Conservation (phyloP, 805 yeast species). For the Candida insectorum region DNA sequence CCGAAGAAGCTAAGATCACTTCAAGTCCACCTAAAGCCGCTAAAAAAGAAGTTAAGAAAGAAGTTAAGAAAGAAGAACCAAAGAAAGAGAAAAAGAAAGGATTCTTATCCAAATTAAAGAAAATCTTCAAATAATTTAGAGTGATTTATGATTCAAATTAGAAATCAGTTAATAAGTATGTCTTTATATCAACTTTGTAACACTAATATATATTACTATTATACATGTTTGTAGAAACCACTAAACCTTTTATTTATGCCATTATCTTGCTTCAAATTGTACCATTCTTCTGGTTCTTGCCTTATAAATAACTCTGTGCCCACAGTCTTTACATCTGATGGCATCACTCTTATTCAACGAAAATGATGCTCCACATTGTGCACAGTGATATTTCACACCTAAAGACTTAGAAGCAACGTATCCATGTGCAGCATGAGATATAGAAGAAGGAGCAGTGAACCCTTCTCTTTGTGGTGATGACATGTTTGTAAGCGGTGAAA, state of each 20-base stretch:
- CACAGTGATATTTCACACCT: conserved; percentile 92
- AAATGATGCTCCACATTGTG: conserved; percentile 90
- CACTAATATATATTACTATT: conserved; percentile 14
- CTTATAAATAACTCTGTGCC: conserved; percentile 95
- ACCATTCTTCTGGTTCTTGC: conserved; percentile 97
- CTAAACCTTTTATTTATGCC: not conserved
- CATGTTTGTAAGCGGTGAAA: conserved; percentile 18
- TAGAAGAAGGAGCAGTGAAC: conserved; percentile 75
- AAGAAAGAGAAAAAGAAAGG: conserved; percentile 20
- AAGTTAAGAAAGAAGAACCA: conserved; percentile 12
- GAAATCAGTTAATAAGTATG: not conserved
- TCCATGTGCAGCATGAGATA: conserved; percentile 78
- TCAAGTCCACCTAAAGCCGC: conserved; percentile 10
- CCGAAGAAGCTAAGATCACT: conserved; percentile 27
- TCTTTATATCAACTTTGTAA: conserved; percentile 9
- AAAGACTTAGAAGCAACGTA: conserved; percentile 60
- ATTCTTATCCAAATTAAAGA: conserved; percentile 36
- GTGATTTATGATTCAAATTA: not conserved
- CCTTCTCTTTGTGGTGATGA: conserved; percentile 74
- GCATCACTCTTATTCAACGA: conserved; percentile 91
- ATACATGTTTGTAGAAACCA: conserved; percentile 5
- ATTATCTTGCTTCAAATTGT: conserved; percentile 43
- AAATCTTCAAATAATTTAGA: conserved; percentile 20
- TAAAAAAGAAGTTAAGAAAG: conserved; percentile 6
- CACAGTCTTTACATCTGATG: conserved; percentile 97